Evolutionary conservation across 441 rosid genomes (phyloP), one percentile per base, ranked within the genome.

Genomic region (Erodium trifolium): DNA sequence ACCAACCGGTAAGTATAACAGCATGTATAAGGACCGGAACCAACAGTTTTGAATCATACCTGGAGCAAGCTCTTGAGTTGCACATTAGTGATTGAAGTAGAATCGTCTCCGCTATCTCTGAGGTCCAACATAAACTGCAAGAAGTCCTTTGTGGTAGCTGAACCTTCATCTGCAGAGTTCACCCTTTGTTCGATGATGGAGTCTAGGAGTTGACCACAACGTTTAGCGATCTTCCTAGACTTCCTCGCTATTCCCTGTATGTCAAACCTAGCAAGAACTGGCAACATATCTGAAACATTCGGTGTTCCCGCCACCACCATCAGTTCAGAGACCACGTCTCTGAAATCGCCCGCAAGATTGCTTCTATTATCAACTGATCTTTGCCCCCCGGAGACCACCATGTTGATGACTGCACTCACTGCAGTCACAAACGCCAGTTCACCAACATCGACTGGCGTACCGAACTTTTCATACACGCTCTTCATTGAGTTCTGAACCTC

Each of bases 211-310:
- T 66, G 14, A 4, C 81, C 89, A 0, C 78, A 70, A 67, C 39
- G 14, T 8, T 64, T 23, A 0, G 39, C 62, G 1, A 78, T 23
- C 27, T 63, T 73, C 69, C 66, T 77, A 70, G 80, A 34, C 49
- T 78, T 41, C 65, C 73, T 82, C 69, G 74, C 83, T 5, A 88
- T 13, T 0, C 93, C 88, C 14, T 83, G 84, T 67, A 85, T 51
- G 72, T 88, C 91, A 13, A 84, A 82, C 67, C 80, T 39, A 2
- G 85, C 80, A 23, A 86, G 77, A 17, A 70, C 23, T 0, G 91
- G 94, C 31, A 86, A 81, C 53, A 85, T 64, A 19, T 88, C 92
- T 0, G 92, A 89, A 43, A 86, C 64, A 63, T 89, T 86, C 5
- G 87, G 87, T 59, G 72, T 79, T 55, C 81, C 88, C 37, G 76